Evolutionary conservation across 1,284 basidiomycete species (phyloP), one percentile per base, ranked within the genome.

Genomic region (Veloboletus limbatus): DNA sequence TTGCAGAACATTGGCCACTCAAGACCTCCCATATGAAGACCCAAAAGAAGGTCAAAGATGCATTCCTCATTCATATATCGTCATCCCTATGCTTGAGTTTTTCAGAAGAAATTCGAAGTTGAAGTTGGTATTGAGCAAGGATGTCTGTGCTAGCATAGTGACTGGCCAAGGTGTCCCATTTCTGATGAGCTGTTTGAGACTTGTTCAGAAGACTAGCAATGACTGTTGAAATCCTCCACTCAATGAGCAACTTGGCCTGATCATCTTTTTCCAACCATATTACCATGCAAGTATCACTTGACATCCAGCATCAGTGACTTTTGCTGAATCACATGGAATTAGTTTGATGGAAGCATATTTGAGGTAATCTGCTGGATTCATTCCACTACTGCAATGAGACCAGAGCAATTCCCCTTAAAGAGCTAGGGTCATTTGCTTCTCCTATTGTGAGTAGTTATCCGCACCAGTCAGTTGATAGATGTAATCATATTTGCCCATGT

Each of bases 401-500:
- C 42, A 51, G 0, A 51, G n/a, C 0, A 1, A 2, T n/a, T 50
- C 17, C 0, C 30, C 42, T 10, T 38, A 8, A 4, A 51, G 37
- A 1, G 24, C 28, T 0, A 51, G 14, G 1, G 3, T 30, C 41
- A 45, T 51, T 3, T 8, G 1, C n/a, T n/a, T n/a, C n/a, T 1
- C 0, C 39, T 31, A 51, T 17, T 37, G 34, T 0, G 4, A 2
- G 8, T 45, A 45, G n/a, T 33, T 51, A 16, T 51, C 35, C 0
- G 39, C 3, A 0, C 48, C 39, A 0, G 22, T 37, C 0, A 45
- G 21, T 3, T 45, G 26, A 2, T 25, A 34, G 4, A 51, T 51
- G 7, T 51, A 34, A 5, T 51, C 16, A 1, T 39, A 42, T 38
- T 51, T 51, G 0, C 42, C 42, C 49, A 51, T 51, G 2, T 30